These are phyloP conservation scores for Trichophaea hybrida DNA, from an alignment of 2,329 filamentous ascomycete genomes.

Conservation along the genomic window DNA sequence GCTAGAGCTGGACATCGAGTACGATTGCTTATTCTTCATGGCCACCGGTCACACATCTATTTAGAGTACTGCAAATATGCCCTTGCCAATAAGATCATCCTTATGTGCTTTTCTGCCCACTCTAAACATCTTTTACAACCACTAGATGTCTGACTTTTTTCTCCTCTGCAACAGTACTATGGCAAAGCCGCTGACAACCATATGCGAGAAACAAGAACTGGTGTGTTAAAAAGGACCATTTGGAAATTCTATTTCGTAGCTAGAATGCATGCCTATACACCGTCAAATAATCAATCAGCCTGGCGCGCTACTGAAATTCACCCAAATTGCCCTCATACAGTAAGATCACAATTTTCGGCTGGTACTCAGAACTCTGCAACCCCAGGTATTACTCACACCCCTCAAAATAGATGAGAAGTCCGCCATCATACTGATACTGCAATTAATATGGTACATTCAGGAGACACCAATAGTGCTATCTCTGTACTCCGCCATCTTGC, in stretches of 20 bases:
- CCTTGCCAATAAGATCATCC: constrained; percentile 14
- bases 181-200: constrained; percentile 5
- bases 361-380: background rate
- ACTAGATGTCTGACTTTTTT: constrained; percentile 20
- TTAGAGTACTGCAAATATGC: constrained; percentile 7
- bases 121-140: constrained; percentile 16
- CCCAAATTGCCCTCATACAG: background rate
- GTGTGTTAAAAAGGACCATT: too few relatives aligned
- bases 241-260: too few relatives aligned
- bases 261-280: background rate
- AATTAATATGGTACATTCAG: background rate
- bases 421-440: background rate
- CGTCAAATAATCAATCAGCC: background rate
- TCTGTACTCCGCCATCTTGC: background rate
- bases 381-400: background rate
- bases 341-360: background rate
- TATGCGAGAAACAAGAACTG: background rate
- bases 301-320: background rate
- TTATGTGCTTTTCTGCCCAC: constrained; percentile 15
- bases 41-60: constrained; percentile 17
- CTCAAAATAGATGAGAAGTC: background rate
- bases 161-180: too few relatives aligned
- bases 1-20: background rate
- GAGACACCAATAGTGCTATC: background rate
- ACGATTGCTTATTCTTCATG: constrained; percentile 16